phyloP scores from a whole-genome alignment of 495 filamentous ascomycete species.

The Cetradonia linearis region DNA sequence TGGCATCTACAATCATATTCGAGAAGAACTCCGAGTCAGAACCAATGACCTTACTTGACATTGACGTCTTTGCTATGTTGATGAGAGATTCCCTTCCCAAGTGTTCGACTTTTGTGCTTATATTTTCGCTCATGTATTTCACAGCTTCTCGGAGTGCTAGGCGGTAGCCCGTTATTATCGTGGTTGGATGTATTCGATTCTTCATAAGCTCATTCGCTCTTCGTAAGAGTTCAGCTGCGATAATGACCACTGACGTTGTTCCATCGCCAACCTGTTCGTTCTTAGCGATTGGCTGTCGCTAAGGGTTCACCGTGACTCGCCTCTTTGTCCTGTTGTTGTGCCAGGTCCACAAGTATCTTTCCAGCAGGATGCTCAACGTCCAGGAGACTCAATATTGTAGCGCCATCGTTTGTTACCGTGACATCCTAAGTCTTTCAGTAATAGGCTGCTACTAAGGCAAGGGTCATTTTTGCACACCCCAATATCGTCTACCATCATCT shows the following conservation, averaged over 20 bases:
- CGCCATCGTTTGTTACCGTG: constrained; percentile 97
- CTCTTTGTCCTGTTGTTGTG: constrained; percentile 98
- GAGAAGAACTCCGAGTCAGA: constrained; percentile 94
- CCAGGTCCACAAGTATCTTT: constrained; percentile 95
- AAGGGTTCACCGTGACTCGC: constrained; percentile 30
- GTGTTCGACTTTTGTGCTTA: constrained; percentile 86
- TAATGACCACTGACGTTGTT: constrained; percentile 94
- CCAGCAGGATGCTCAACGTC: constrained; percentile 97
- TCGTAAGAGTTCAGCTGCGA: constrained; percentile 89
- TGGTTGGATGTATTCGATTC: constrained; percentile 99
- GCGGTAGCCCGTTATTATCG: constrained; percentile 96
- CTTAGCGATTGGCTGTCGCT: constrained; percentile 21
- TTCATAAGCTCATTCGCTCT: constrained; percentile 97
- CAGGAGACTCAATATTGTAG: constrained; percentile 87
- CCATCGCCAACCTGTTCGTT: constrained; percentile 70
- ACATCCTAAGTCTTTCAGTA: constrained; percentile 61
- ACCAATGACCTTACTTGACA: constrained; percentile 98
- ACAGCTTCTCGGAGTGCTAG: constrained; percentile 92
- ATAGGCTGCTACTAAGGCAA: constrained; percentile 18
- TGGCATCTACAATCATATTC: constrained; percentile 93
- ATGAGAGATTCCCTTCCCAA: constrained; percentile 81
- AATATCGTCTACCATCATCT: constrained; percentile 99
- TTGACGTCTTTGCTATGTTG: constrained; percentile 96
- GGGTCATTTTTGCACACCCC: constrained; percentile 48
- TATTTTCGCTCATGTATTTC: constrained; percentile 97